Percentiles rank a stretch among this genome's conserved stretches.
Evolutionary conservation across 768 basidiomycete species (phyloP).

Genomic region (Lenzites betulinus): DNA sequence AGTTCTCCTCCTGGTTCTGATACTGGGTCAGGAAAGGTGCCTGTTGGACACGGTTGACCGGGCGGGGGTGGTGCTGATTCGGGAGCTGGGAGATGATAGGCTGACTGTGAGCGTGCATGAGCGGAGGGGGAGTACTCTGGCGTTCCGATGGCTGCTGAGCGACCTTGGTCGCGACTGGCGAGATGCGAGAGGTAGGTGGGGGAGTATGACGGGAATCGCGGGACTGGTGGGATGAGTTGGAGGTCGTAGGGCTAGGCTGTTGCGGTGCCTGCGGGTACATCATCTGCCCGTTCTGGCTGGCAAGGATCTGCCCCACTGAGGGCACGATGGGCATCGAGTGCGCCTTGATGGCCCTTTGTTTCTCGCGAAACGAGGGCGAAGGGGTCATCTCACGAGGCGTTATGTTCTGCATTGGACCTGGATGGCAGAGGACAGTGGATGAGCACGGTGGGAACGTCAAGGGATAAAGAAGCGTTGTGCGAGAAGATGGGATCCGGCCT

Average conservation of each 20-base stretch:
- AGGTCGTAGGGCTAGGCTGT: constrained; percentile 39
- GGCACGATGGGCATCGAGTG: constrained; percentile 67
- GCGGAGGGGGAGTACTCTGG: constrained; percentile 49
- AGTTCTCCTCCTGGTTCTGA: constrained; percentile 55
- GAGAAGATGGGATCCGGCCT: constrained; percentile 19
- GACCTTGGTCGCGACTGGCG: constrained; percentile 37
- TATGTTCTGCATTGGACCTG: constrained; percentile 35
- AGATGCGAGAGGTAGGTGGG: constrained; percentile 33
- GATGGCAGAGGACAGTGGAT: constrained; percentile 20
- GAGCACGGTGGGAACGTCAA: constrained; percentile 20
- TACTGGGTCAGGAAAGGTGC: constrained; percentile 60
- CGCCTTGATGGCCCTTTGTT: constrained; percentile 55
- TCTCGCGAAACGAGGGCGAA: constrained; percentile 44
- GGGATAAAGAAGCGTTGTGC: constrained; percentile 22
- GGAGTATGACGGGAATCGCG: constrained; percentile 39
- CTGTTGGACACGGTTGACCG: constrained; percentile 56
- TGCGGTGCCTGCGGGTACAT: constrained; percentile 36
- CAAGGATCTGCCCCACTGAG: constrained; percentile 54
- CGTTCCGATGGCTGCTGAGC: constrained; percentile 38
- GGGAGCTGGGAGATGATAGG: constrained; percentile 33
- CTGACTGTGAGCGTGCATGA: constrained; percentile 35
- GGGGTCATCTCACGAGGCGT: constrained; percentile 46
- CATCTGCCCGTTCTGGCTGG: constrained; percentile 39
- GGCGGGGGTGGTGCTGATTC: constrained; percentile 60
- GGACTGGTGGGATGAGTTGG: constrained; percentile 37